A percentile compares a stretch with the other conserved stretches of the same genome.
Evolutionary conservation across 2,329 filamentous ascomycete species (phyloP).

Genomic region (Akanthomyces uredinophilus): DNA sequence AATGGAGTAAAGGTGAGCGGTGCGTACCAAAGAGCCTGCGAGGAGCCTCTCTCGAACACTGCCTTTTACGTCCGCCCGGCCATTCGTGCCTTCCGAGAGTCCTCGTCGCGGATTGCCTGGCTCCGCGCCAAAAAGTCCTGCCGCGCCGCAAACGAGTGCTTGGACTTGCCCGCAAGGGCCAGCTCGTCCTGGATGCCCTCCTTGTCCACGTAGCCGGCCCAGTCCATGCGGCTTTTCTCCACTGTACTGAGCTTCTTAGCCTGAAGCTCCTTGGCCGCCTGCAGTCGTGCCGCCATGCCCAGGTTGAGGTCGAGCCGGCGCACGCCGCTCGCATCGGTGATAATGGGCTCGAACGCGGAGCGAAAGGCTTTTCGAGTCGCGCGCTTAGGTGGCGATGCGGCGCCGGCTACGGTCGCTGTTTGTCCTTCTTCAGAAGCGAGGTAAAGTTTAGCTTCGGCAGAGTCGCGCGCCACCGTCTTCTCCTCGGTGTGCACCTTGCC

Average conservation of each 20-base stretch:
- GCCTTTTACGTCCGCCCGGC: slow-evolving; percentile 29
- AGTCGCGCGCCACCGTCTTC: slow-evolving; percentile 60
- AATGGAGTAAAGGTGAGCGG: too few relatives aligned
- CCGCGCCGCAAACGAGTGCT: slow-evolving; percentile 56
- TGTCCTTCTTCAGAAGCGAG: slow-evolving; percentile 45
- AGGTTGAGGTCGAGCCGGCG: slow-evolving; percentile 55
- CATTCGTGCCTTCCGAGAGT: slow-evolving; percentile 50
- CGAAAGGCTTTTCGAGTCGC: slow-evolving; percentile 53
- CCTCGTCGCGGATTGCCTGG: slow-evolving; percentile 57
- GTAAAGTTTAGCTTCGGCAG: slow-evolving; percentile 61
- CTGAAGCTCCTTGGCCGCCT: slow-evolving; percentile 43
- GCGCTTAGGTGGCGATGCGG: slow-evolving; percentile 34
- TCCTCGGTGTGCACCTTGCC: slow-evolving; percentile 68
- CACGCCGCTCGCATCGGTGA: slow-evolving; percentile 31
- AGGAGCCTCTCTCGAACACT: too few relatives aligned
- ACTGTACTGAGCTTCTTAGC: slow-evolving; percentile 65
- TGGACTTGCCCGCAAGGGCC: slow-evolving; percentile 58
- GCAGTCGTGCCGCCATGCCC: slow-evolving; percentile 44
- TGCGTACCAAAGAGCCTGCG: too few relatives aligned
- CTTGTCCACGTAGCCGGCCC: slow-evolving; percentile 66
- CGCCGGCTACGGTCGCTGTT: slow-evolving; percentile 12
- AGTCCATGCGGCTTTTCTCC: slow-evolving; percentile 69
- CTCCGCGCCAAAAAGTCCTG: slow-evolving; percentile 63
- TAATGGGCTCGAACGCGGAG: slow-evolving; percentile 57
- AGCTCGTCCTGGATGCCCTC: slow-evolving; percentile 67